Percentiles rank a stretch among this genome's conserved stretches.
Conservation (phyloP, 805 yeast genomes). For the Saccharomycopsis sp. region DNA sequence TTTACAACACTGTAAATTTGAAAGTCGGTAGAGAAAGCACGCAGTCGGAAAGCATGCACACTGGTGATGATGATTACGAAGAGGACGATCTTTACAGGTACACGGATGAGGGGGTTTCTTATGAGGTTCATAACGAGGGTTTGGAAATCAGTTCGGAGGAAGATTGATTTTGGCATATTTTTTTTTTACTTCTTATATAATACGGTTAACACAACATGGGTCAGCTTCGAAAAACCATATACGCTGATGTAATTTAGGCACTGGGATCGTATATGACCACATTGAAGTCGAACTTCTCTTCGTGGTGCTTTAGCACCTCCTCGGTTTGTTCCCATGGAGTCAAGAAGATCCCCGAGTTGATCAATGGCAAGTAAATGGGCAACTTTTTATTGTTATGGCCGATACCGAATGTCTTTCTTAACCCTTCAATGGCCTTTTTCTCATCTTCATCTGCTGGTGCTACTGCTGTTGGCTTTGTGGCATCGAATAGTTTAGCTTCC, state of each 20-base stretch:
- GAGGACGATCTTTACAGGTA: not conserved
- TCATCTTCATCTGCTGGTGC: not conserved
- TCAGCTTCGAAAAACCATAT: too few relatives aligned
- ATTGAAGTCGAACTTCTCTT: conserved; percentile 29
- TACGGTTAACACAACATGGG: too few relatives aligned
- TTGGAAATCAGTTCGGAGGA: too few relatives aligned
- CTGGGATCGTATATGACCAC: conserved; percentile 30
- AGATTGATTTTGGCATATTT: too few relatives aligned
- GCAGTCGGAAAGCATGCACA: too few relatives aligned
- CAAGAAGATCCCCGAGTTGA: conserved; percentile 71
- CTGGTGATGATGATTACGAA: not conserved
- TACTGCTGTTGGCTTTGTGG: not conserved
- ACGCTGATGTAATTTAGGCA: too few relatives aligned
- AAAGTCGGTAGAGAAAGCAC: too few relatives aligned
- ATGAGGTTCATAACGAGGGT: not conserved
- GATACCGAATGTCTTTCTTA: not conserved
- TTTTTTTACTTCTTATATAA: too few relatives aligned
- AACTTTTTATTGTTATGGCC: conserved; percentile 9
- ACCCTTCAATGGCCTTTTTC: conserved; percentile 2
- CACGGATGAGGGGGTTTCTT: not conserved
- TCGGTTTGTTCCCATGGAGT: conserved; percentile 77
- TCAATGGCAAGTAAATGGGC: conserved; percentile 57
- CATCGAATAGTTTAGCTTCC: conserved; percentile 26
- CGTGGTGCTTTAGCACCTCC: conserved; percentile 30
- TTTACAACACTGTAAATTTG: too few relatives aligned